Evolutionary conservation across 2,329 filamentous ascomycete genomes (phyloP), one percentile per base, ranked within the genome.

Genomic region (Pyrenophora graminea): DNA sequence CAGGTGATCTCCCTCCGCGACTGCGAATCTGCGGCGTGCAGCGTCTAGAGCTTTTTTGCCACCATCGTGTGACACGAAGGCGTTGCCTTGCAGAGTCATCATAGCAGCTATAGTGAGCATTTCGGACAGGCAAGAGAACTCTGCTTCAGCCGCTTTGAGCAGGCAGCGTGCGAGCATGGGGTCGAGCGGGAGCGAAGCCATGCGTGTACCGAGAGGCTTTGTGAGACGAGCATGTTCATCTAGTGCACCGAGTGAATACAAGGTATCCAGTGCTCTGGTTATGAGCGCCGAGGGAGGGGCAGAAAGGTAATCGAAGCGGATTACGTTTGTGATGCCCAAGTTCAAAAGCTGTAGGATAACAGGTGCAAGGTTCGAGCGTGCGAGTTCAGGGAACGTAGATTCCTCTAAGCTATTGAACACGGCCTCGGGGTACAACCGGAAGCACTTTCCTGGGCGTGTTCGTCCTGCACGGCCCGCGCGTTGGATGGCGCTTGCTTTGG

Each of bases 161-260:
- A 97, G 79, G 0, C 89, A 90, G 74, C 93, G 95, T 6, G 88
- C 90, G 83, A 97, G 94, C 91, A 97, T 97, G 0, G 94, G 94
- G 62, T 96, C 91, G 6, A 97, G 84, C 0, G 92, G 89, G 37
- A 99, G 79, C 71, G 97, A 93, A 0, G 94, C 93, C 91, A 97
- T 97, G 37, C 90, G 84, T 53, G 85, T 80, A 1, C 94, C 94
- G n/a, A 97, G 78, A 0, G 94, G 92, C 61, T 85, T 87, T 2
- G 93, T 97, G 23, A 99, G 83, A 68, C 93, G 95, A 12, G 91
- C 91, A 67, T 96, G 93, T 45, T 89, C 85, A 64, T 97, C 92
- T 10, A 99, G 77, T 0, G 91, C 91, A 6, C 91, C 91, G 5
- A 97, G 78, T 0, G 90, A 89, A 71, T 88, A 96, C 3, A 99